Evolutionary conservation across 345 rosid genomes (phyloP).

Genomic region (Acer campestre): DNA sequence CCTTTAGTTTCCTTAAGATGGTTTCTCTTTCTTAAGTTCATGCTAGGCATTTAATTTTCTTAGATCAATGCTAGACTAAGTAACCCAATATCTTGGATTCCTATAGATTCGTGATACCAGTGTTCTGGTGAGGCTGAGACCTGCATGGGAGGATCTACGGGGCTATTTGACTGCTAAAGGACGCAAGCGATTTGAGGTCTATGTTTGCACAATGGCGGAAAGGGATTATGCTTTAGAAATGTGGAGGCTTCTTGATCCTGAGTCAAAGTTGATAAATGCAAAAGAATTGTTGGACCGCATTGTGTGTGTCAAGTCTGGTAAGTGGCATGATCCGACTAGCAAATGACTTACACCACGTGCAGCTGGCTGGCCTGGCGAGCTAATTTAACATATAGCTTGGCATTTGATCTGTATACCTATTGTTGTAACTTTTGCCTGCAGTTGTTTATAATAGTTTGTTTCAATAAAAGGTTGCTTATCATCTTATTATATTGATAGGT

Average conservation of each 20-base stretch:
- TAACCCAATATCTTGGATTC: conserved; percentile 1
- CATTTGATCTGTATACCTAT: conserved; percentile 1
- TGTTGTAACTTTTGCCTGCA: neutral
- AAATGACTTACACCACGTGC: conserved; percentile 12
- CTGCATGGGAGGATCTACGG: conserved; percentile 97
- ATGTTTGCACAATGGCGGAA: conserved; percentile 99
- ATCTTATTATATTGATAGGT: conserved; percentile 44
- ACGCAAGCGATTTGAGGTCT: conserved; percentile 98
- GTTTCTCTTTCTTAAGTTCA: neutral
- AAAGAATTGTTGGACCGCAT: conserved; percentile 80
- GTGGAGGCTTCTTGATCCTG: conserved; percentile 99
- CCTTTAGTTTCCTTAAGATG: conserved; percentile 6
- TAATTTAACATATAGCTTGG: neutral
- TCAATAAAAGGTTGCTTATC: neutral
- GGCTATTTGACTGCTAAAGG: conserved; percentile 94
- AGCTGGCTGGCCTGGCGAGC: conserved; percentile 13
- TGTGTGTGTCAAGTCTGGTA: conserved; percentile 96
- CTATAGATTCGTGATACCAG: conserved; percentile 95
- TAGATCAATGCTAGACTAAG: conserved; percentile 9
- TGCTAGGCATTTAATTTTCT: conserved; percentile 17
- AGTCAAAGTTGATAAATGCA: conserved; percentile 77
- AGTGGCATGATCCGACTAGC: conserved; percentile 23
- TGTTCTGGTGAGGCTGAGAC: conserved; percentile 97
- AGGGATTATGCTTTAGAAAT: conserved; percentile 98
- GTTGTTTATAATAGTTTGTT: neutral